Evolutionary conservation across 805 yeast genomes (phyloP).

Genomic region (Lachancea meyersii): DNA sequence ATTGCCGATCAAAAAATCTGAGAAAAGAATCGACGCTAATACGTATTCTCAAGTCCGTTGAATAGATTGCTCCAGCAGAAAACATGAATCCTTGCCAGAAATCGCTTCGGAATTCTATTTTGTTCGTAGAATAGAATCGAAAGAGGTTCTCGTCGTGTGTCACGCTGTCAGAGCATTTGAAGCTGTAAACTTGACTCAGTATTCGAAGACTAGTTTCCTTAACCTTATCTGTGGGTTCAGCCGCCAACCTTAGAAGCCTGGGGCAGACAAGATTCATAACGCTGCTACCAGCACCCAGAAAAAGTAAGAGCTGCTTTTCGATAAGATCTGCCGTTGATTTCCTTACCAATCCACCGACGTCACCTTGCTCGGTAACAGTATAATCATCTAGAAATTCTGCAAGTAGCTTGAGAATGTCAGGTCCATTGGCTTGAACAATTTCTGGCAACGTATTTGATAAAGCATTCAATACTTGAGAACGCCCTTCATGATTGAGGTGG

Average conservation of each 20-base stretch:
- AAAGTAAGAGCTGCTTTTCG: constrained; percentile 19
- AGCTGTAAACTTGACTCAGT: constrained; percentile 9
- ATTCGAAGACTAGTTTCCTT: constrained; percentile 32
- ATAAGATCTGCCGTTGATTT: constrained; percentile 42
- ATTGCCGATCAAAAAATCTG: constrained; percentile 21
- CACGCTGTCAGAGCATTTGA: constrained; percentile 9
- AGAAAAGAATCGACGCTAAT: constrained; percentile 39
- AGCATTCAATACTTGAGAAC: constrained; percentile 22
- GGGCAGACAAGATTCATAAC: constrained; percentile 21
- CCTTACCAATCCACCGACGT: constrained; percentile 79
- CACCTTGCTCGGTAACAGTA: constrained; percentile 76
- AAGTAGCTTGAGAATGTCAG: constrained; percentile 9
- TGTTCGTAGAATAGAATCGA: constrained; percentile 10
- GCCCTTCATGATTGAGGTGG: constrained; percentile 5
- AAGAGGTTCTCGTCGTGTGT: constrained; percentile 30
- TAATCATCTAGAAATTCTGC: constrained; percentile 61
- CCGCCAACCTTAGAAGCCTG: constrained; percentile 48
- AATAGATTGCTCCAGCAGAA: constrained; percentile 52
- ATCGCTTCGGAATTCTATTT: constrained; percentile 20
- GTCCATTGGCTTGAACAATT: neutral
- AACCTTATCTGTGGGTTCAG: constrained; percentile 57
- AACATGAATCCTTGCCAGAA: constrained; percentile 53
- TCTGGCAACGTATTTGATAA: constrained; percentile 10
- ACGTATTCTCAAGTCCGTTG: constrained; percentile 41
- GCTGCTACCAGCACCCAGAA: constrained; percentile 1